Conservation (phyloP, 1,284 basidiomycete species). For the Limonomyces culmigenus region DNA sequence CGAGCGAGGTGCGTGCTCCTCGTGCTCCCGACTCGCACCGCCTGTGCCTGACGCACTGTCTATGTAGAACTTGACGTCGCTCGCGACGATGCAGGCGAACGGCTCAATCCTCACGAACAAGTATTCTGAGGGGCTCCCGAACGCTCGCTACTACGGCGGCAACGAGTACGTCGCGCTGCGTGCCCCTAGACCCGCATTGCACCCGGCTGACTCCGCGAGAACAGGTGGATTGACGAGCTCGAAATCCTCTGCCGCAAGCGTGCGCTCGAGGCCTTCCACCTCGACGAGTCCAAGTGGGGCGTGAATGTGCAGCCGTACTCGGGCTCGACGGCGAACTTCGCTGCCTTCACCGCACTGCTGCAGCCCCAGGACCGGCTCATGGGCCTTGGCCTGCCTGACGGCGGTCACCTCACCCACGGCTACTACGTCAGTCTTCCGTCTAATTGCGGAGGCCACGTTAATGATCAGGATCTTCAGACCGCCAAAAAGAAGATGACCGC, state of each 20-base stretch:
- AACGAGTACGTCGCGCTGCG: constrained; percentile 41
- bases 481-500: constrained; percentile 99
- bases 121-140: constrained; percentile 91
- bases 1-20: constrained; percentile 55
- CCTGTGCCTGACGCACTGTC: neutral
- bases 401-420: constrained; percentile 95
- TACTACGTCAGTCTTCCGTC: constrained; percentile 58
- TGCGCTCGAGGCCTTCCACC: constrained; percentile 91
- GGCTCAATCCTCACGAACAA: constrained; percentile 99
- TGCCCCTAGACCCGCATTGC: neutral
- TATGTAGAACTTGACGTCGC: constrained; percentile 78
- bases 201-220: neutral
- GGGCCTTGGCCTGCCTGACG: constrained; percentile 97
- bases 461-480: constrained; percentile 32
- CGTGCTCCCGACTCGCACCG: constrained; percentile 6
- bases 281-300: constrained; percentile 89
- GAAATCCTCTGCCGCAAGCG: constrained; percentile 92
- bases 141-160: constrained; percentile 94
- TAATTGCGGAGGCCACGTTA: constrained; percentile 4
- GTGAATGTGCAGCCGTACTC: constrained; percentile 99
- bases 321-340: constrained; percentile 67
- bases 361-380: constrained; percentile 98
- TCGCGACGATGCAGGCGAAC: constrained; percentile 94
- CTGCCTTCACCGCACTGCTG: constrained; percentile 90
- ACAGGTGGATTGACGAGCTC: constrained; percentile 74